Conservation (phyloP, 371 early-diverging fungal genomes). For the Sporodiniella umbellata region DNA sequence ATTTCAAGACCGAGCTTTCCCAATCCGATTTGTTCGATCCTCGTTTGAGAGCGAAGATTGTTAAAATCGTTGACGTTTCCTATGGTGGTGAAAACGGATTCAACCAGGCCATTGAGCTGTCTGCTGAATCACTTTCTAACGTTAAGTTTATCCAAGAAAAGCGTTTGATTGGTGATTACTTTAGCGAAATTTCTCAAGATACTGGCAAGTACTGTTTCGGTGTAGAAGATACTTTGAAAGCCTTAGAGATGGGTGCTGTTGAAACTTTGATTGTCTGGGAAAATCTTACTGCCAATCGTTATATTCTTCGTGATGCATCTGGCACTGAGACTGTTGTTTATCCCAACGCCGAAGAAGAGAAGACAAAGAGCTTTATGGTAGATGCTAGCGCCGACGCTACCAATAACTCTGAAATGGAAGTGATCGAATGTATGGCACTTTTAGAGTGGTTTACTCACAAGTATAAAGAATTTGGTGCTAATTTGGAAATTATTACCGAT, state of each 20-base stretch:
- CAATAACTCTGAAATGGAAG: constrained; percentile 64
- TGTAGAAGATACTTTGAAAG: constrained; percentile 95
- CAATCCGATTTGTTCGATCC: constrained; percentile 96
- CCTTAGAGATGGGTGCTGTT: constrained; percentile 95
- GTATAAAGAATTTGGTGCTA: constrained; percentile 95
- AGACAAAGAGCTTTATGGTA: constrained; percentile 56
- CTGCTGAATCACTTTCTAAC: constrained; percentile 91
- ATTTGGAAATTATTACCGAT: constrained; percentile 97
- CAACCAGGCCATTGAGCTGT: constrained; percentile 97
- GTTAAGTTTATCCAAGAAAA: constrained; percentile 99
- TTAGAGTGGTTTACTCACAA: constrained; percentile 99
- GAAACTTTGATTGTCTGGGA: constrained; percentile 99
- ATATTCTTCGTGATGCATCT: constrained; percentile 70
- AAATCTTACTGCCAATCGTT: constrained; percentile 78
- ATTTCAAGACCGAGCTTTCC: constrained; percentile 98
- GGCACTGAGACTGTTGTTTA: constrained; percentile 70
- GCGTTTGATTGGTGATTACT: constrained; percentile 94
- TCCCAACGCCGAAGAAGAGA: constrained; percentile 84
- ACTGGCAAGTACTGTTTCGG: constrained; percentile 98
- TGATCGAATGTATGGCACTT: constrained; percentile 76
- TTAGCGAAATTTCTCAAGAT: constrained; percentile 97
- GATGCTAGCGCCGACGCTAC: constrained; percentile 56
- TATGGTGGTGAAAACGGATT: constrained; percentile 99
- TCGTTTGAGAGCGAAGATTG: constrained; percentile 86
- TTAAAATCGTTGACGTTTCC: constrained; percentile 94